phyloP scores from a whole-genome alignment of 2,329 filamentous ascomycete species.

The Trichoderma pleuroti region DNA sequence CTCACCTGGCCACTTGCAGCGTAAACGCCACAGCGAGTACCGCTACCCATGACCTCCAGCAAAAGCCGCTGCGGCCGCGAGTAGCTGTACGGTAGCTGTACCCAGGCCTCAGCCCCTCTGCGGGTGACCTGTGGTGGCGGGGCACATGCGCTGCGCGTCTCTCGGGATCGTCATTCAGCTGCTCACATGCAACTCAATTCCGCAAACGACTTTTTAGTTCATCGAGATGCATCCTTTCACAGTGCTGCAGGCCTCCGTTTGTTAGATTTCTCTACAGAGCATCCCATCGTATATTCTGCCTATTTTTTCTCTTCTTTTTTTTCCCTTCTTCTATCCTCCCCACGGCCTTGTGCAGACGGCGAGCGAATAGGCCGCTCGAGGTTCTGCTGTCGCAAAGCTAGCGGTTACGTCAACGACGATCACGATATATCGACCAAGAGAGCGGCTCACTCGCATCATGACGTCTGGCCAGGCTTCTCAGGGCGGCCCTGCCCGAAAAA shows the following conservation, averaged over 20 bases:
- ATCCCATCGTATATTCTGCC: not conserved
- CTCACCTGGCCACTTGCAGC: not conserved
- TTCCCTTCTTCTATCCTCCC: not conserved
- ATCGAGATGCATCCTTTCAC: not conserved
- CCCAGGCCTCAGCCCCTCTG: not conserved
- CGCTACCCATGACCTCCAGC: not conserved
- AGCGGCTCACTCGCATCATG: slow-evolving; percentile 15
- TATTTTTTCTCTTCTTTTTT: no score
- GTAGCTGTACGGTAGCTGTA: slow-evolving; percentile 19
- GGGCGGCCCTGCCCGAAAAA: slow-evolving; percentile 12
- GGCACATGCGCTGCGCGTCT: slow-evolving; percentile 17
- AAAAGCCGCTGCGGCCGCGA: not conserved
- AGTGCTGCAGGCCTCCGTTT: not conserved
- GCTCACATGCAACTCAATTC: slow-evolving; percentile 19
- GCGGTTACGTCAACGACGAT: slow-evolving; percentile 8
- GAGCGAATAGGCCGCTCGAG: not conserved
- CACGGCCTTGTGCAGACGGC: not conserved
- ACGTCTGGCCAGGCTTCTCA: slow-evolving; percentile 1
- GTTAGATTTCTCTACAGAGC: not conserved
- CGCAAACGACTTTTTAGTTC: not conserved
- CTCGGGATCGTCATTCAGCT: slow-evolving; percentile 19
- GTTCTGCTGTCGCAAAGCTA: not conserved
- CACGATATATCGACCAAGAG: not conserved
- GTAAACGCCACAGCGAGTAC: not conserved
- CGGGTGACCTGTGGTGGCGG: slow-evolving; percentile 12